phyloP scores from a whole-genome alignment of 495 filamentous ascomycete genomes.

The Neurospora sp. region DNA sequence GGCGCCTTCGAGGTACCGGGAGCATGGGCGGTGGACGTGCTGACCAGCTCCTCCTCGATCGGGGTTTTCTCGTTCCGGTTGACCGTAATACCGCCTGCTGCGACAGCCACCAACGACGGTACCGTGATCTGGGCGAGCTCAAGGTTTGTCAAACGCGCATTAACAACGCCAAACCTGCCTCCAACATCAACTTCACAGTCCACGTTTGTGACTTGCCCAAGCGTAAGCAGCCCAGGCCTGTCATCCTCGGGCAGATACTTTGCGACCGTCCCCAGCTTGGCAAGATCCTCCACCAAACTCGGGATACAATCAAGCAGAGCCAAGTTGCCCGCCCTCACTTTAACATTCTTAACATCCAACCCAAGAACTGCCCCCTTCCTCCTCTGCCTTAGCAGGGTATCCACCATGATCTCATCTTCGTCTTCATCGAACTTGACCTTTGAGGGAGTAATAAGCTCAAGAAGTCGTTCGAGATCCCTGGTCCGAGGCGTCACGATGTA shows the following conservation, averaged over 20 bases:
- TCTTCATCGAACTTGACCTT: conserved; percentile 85
- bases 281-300: conserved; percentile 65
- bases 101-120: conserved; percentile 68
- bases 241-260: conserved; percentile 97
- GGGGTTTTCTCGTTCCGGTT: conserved; percentile 52
- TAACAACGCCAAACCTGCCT: conserved; percentile 54
- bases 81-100: conserved; percentile 49
- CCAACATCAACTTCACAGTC: conserved; percentile 48
- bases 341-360: conserved; percentile 50
- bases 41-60: conserved; percentile 55
- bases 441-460: conserved; percentile 82
- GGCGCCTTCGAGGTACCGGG: conserved; percentile 40
- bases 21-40: conserved; percentile 8
- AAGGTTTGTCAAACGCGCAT: conserved; percentile 43
- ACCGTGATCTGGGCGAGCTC: conserved; percentile 78
- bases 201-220: conserved; percentile 54
- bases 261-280: conserved; percentile 72
- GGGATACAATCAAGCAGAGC: conserved; percentile 53
- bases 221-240: conserved; percentile 74
- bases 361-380: conserved; percentile 81
- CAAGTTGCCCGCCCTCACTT: conserved; percentile 45
- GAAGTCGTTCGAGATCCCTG: conserved; percentile 66
- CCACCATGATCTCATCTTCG: conserved; percentile 83
- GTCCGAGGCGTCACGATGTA: conserved; percentile 65
- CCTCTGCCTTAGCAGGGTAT: conserved; percentile 82